A percentile compares a stretch with the other conserved stretches of the same genome.
These are phyloP conservation scores for Microdochium bolleyi DNA, from an alignment of 2,329 filamentous ascomycete species.

Conservation along the genomic window DNA sequence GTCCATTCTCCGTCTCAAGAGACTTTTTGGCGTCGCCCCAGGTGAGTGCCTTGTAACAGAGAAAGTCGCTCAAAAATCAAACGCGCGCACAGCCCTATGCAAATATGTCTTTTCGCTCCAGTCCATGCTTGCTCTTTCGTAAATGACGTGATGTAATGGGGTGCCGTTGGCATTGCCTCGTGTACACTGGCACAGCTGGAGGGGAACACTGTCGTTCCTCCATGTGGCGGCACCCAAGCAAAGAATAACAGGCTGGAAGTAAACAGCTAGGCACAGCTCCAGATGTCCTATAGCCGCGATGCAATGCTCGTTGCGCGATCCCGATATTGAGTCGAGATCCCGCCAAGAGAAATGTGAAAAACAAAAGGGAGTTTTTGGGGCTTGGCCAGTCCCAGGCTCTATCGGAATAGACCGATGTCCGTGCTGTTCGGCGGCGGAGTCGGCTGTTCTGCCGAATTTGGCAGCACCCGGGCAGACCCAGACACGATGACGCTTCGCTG, in stretches of 20 bases:
- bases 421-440: constrained; percentile 28
- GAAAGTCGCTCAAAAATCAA: neutral
- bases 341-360: too few species aligned
- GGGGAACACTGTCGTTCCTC: too few species aligned
- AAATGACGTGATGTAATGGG: neutral
- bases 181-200: too few species aligned
- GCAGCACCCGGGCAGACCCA: constrained; percentile 18
- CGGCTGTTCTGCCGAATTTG: constrained; percentile 43
- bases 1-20: too few species aligned
- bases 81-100: neutral
- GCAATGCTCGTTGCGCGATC: neutral
- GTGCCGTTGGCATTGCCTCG: neutral
- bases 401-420: constrained; percentile 10
- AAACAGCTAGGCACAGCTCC: neutral
- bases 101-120: neutral
- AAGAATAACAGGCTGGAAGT: neutral
- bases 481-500: constrained; percentile 52
- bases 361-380: neutral
- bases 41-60: too few species aligned
- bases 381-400: neutral
- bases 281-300: neutral
- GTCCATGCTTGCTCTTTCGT: neutral
- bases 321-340: neutral
- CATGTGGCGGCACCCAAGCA: neutral
- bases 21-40: too few species aligned